Conservation (phyloP, 306 rosid genomes). For the Quercus wislizeni region DNA sequence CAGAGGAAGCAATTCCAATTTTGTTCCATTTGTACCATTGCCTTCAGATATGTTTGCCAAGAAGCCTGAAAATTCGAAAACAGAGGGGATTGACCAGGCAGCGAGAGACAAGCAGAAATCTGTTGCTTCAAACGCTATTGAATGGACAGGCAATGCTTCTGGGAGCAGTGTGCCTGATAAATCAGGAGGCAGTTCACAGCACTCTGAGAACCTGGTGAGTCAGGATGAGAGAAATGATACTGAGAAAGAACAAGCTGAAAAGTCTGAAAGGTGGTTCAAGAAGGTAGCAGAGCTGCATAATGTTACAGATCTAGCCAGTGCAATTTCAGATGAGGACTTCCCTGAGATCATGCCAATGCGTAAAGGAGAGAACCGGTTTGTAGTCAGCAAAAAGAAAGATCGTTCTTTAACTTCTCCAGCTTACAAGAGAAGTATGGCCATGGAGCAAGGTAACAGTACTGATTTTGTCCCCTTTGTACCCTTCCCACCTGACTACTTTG, state of each 20-base stretch:
- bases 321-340: slow-evolving; percentile 76
- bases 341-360: slow-evolving; percentile 96
- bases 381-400: slow-evolving; percentile 83
- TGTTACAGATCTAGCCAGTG: slow-evolving; percentile 57
- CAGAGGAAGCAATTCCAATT: slow-evolving; percentile 34
- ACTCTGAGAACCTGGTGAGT: slow-evolving; percentile 22
- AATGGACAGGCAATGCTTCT: slow-evolving; percentile 10
- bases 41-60: slow-evolving; percentile 48
- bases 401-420: slow-evolving; percentile 84
- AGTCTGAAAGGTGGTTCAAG: slow-evolving; percentile 89
- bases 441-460: slow-evolving; percentile 63
- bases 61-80: slow-evolving; percentile 39
- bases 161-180: slow-evolving; percentile 22
- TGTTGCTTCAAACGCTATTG: slow-evolving; percentile 5
- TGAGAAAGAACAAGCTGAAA: slow-evolving; percentile 67
- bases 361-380: slow-evolving; percentile 91
- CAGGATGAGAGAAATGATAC: slow-evolving; percentile 31
- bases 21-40: slow-evolving; percentile 56
- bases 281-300: slow-evolving; percentile 78
- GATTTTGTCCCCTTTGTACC: slow-evolving; percentile 90
- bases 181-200: slow-evolving; percentile 20
- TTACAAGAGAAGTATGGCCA: slow-evolving; percentile 70
- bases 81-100: slow-evolving; percentile 29
- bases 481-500: slow-evolving; percentile 89
- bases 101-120: slow-evolving; percentile 12